Conservation (phyloP, 1,284 basidiomycete genomes). For the Ceratobasidium sp. region DNA sequence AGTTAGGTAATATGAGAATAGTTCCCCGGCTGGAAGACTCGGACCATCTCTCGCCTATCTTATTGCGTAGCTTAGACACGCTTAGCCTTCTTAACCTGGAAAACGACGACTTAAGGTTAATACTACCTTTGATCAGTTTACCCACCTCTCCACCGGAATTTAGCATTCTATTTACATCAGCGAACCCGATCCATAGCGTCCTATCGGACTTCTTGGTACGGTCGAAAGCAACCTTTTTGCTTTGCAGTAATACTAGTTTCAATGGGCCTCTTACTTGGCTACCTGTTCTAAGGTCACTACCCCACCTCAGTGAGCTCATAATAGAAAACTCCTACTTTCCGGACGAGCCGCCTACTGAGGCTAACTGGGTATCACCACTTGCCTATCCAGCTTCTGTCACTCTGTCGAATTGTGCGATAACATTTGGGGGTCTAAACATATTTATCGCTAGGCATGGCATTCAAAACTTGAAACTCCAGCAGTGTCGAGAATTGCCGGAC, state of each 20-base stretch:
- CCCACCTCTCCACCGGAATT: neutral
- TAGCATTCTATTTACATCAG: neutral
- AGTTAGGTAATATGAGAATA: neutral
- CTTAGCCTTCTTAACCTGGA: neutral
- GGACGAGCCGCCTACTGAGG: neutral
- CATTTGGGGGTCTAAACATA: neutral
- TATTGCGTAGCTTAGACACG: neutral
- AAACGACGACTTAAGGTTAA: neutral
- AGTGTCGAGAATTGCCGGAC: neutral
- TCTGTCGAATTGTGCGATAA: neutral
- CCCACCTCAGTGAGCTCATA: neutral
- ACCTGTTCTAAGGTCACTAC: neutral
- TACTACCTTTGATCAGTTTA: conserved; percentile 1
- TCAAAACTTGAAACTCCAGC: neutral
- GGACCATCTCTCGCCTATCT: neutral
- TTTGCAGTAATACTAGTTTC: neutral
- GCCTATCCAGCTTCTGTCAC: neutral
- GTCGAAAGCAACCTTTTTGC: neutral
- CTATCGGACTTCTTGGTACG: neutral
- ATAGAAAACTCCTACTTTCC: too few species aligned
- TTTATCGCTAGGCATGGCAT: neutral
- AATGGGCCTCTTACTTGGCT: neutral
- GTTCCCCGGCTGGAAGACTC: neutral
- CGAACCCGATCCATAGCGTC: neutral
- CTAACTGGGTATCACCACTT: neutral